Percentiles rank a stretch among this genome's conserved stretches.
phyloP scores from a whole-genome alignment of 805 yeast species.

The Metschnikowia colocasiae region DNA sequence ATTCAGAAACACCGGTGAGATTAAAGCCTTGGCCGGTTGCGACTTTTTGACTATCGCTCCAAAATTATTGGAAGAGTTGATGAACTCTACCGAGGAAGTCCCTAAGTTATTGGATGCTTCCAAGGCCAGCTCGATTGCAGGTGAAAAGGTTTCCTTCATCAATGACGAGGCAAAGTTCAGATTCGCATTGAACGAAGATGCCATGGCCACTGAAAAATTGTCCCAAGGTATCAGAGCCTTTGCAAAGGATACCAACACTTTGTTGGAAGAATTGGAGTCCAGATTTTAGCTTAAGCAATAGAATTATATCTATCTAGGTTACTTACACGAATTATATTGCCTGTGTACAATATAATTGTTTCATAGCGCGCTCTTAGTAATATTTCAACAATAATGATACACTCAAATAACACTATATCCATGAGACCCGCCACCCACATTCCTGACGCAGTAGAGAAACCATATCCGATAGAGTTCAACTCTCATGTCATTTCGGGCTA shows the following conservation, averaged over 20 bases:
- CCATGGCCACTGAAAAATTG: constrained; percentile 97
- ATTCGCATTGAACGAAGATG: constrained; percentile 88
- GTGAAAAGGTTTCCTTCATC: constrained; percentile 66
- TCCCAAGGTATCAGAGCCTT: constrained; percentile 97
- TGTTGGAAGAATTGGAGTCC: constrained; percentile 61
- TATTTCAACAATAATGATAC: too few species aligned
- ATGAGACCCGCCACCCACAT: constrained; percentile 44
- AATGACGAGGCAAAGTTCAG: constrained; percentile 89
- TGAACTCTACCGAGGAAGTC: constrained; percentile 71
- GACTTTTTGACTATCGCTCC: constrained; percentile 97
- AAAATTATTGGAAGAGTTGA: constrained; percentile 80
- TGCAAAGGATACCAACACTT: constrained; percentile 86
- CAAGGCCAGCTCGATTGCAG: constrained; percentile 45
- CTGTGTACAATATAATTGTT: background rate
- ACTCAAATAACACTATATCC: constrained; percentile 14
- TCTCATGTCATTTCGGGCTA: constrained; percentile 71
- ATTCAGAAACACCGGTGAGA: constrained; percentile 95
- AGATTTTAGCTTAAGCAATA: constrained; percentile 37
- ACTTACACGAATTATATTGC: background rate
- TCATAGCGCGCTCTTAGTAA: background rate
- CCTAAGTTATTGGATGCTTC: constrained; percentile 78
- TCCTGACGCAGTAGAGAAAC: constrained; percentile 44
- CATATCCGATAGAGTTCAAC: constrained; percentile 44
- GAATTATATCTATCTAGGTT: background rate
- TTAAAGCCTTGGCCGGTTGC: constrained; percentile 94